Percentiles rank a stretch among this genome's conserved stretches.
These are phyloP conservation scores for Fusarium globosum DNA, from an alignment of 2,329 filamentous ascomycete species.

Conservation along the genomic window DNA sequence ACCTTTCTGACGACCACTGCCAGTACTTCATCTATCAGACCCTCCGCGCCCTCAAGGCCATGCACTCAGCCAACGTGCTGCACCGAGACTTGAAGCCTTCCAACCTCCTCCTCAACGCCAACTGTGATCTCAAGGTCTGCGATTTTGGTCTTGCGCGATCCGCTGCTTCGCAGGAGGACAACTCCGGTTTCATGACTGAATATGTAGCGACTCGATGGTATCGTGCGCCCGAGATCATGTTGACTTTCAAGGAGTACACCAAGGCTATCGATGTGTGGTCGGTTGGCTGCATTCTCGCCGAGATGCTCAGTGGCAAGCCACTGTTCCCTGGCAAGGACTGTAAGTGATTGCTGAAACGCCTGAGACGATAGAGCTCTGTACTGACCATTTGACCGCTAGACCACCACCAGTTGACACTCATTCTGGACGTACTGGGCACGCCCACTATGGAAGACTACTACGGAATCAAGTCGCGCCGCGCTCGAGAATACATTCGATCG, in stretches of 20 bases:
- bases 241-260: conserved; percentile 99
- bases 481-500: conserved; percentile 97
- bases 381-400: conserved; percentile 64
- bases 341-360: conserved; percentile 59
- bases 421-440: conserved; percentile 95
- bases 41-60: conserved; percentile 94
- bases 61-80: conserved; percentile 98
- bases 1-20: conserved; percentile 98
- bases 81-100: conserved; percentile 98
- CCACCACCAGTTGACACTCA: conserved; percentile 97
- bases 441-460: conserved; percentile 99
- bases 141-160: conserved; percentile 97
- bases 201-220: conserved; percentile 99
- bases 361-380: not conserved
- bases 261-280: conserved; percentile 99
- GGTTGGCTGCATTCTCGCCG: conserved; percentile 95
- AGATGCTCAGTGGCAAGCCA: conserved; percentile 99
- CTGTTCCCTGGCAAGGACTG: conserved; percentile 98
- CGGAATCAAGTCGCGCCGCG: conserved; percentile 97
- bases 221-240: conserved; percentile 98
- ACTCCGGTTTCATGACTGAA: conserved; percentile 99
- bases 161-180: conserved; percentile 96
- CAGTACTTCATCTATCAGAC: conserved; percentile 99
- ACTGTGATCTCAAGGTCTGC: conserved; percentile 98
- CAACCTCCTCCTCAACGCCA: conserved; percentile 95